Evolutionary conservation across 2,329 filamentous ascomycete genomes (phyloP), one percentile per base, ranked within the genome.

Genomic region (Monascus ruber): DNA sequence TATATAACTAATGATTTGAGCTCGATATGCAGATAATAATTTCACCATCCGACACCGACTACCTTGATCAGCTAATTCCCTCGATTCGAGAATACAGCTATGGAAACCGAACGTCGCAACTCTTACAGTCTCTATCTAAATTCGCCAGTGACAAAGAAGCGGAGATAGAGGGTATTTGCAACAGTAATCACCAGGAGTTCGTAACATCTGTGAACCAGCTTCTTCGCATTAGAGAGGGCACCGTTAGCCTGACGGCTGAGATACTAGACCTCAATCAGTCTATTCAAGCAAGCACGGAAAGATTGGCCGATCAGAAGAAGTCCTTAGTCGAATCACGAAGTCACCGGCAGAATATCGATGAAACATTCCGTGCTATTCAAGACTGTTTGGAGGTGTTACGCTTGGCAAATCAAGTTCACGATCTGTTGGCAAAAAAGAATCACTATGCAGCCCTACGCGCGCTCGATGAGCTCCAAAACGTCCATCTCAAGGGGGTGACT

Each of bases 111-210:
- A 81, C 81, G 5, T 72, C 72, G 31, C 77, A 80, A 42, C 73
- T 98, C 32, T 77, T 87, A 36, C 81, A 88, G 51, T 83, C 83
- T 44, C 72, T 94, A 40, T 77, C 80, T 34, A 79, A 81, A 49
- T 93, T 94, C 61, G 85, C 88, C 28, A 80, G 82, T 49, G 85
- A 91, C 35, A 81, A 88, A 44, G 91, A 98, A 61, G 66, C 76
- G 9, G 88, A 96, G 52, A 96, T 98, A 48, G 91, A 98, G 65
- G 78, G 78, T 24, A 93, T 96, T 52, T 94, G 91, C 52, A 80
- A 94, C 53, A 89, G 85, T 7, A 94, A 95, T 54, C 91, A 98
- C 55, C 89, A 96, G 56, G 91, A 95, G 55, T 98, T 98, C 56
- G 81, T 96, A 28, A 79, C 77, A 47, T 95, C 89, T 0, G 87